Evolutionary conservation across 2,329 filamentous ascomycete species (phyloP).

Genomic region (Rhytidhysteron rufulum): DNA sequence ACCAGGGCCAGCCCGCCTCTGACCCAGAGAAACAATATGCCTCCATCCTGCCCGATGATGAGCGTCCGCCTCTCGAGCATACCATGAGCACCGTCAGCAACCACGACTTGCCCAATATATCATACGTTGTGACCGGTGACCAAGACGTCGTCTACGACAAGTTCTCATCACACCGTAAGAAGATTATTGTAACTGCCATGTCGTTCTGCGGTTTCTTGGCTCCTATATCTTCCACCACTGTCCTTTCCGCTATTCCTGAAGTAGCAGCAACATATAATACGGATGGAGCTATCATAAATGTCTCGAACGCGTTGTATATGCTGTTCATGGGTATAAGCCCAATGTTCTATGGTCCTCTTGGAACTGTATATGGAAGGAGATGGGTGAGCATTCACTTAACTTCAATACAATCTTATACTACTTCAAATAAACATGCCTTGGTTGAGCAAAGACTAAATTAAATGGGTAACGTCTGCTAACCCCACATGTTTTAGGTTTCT

Average conservation of each 20-base stretch:
- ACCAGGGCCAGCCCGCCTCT: slow-evolving; percentile 9
- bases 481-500: slow-evolving; percentile 52
- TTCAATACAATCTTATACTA: slow-evolving; percentile 1
- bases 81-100: slow-evolving; percentile 28
- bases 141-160: slow-evolving; percentile 60
- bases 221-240: slow-evolving; percentile 69
- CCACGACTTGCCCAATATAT: slow-evolving; percentile 27
- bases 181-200: slow-evolving; percentile 63
- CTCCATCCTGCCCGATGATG: slow-evolving; percentile 22
- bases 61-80: slow-evolving; percentile 24
- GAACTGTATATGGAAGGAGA: slow-evolving; percentile 45
- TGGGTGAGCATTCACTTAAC: slow-evolving; percentile 37
- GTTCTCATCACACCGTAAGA: slow-evolving; percentile 60
- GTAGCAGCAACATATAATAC: slow-evolving; percentile 63
- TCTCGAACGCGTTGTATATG: slow-evolving; percentile 73
- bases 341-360: slow-evolving; percentile 69
- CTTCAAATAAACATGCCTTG: no score
- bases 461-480: slow-evolving; percentile 14
- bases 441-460: no score
- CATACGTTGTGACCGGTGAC: slow-evolving; percentile 26
- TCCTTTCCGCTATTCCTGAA: slow-evolving; percentile 70
- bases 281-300: slow-evolving; percentile 65
- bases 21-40: slow-evolving; percentile 27
- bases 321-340: slow-evolving; percentile 63
- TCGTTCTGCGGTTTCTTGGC: slow-evolving; percentile 74